A percentile compares a stretch with the other conserved stretches of the same genome.
Conservation (phyloP, 1,284 basidiomycete genomes). For the Moesziomyces antarcticus region DNA sequence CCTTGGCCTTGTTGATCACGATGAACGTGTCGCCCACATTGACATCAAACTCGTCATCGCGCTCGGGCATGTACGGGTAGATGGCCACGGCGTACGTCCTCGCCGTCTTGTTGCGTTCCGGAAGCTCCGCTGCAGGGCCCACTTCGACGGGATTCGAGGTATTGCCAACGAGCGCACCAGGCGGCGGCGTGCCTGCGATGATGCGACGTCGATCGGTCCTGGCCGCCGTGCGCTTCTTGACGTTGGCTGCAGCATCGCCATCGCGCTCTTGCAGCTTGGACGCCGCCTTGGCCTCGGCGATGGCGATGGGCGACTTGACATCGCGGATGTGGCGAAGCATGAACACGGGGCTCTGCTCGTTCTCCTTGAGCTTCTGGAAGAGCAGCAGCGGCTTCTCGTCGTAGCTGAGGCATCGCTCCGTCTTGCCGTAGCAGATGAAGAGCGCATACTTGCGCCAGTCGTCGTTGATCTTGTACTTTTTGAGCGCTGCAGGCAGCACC, state of each 20-base stretch:
- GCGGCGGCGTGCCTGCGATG: conserved; percentile 30
- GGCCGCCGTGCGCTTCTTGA: conserved; percentile 29
- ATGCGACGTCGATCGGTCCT: conserved; percentile 35
- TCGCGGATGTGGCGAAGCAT: conserved; percentile 98
- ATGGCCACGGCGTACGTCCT: conserved; percentile 84
- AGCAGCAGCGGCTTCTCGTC: conserved; percentile 97
- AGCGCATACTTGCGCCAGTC: conserved; percentile 99
- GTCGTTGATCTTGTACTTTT: conserved; percentile 99
- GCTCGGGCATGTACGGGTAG: conserved; percentile 94
- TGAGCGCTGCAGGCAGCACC: conserved; percentile 94
- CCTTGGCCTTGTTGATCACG: conserved; percentile 89
- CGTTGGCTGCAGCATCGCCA: conserved; percentile 1
- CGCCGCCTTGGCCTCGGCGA: conserved; percentile 62
- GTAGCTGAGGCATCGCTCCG: conserved; percentile 92
- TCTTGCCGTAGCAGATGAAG: conserved; percentile 96
- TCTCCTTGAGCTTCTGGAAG: conserved; percentile 96
- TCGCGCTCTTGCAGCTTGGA: conserved; percentile 43
- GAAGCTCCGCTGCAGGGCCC: conserved; percentile 53
- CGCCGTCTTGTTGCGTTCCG: conserved; percentile 21
- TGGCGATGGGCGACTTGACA: conserved; percentile 84
- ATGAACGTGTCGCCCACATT: conserved; percentile 82
- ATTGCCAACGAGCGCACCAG: conserved; percentile 31
- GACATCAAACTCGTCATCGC: conserved; percentile 97
- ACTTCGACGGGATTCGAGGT: conserved; percentile 32
- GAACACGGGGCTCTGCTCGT: conserved; percentile 96